Percentiles rank a stretch among this genome's conserved stretches.
Evolutionary conservation across 306 rosid species (phyloP).

Genomic region (Casuarina glauca): DNA sequence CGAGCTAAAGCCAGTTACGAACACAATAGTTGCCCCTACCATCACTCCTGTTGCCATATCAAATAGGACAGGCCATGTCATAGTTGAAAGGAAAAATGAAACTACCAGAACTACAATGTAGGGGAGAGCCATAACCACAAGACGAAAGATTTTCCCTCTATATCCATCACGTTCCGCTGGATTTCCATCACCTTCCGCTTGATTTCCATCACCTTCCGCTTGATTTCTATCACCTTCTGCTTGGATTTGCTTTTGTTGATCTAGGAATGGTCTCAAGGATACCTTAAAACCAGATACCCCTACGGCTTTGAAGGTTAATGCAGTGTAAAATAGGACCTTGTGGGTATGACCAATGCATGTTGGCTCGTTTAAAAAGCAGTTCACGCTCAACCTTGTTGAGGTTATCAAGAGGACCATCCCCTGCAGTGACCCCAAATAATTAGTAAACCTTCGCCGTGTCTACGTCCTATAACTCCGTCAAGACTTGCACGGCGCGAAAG

Average conservation of each 20-base stretch:
- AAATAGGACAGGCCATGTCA: slow-evolving; percentile 30
- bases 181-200: no score
- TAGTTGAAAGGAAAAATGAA: slow-evolving; percentile 13
- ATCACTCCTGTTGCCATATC: slow-evolving; percentile 17
- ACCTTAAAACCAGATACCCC: background rate
- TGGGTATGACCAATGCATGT: background rate
- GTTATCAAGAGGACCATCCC: slow-evolving; percentile 13
- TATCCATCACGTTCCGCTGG: no score
- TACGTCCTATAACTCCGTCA: background rate
- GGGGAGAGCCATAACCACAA: no score
- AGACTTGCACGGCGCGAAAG: background rate
- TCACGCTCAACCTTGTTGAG: background rate
- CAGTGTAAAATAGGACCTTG: background rate
- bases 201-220: background rate
- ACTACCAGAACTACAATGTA: no score
- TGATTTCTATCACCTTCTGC: background rate
- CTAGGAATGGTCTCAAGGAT: background rate
- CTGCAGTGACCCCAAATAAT: slow-evolving; percentile 7
- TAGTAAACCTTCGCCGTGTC: background rate
- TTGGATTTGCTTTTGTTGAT: background rate
- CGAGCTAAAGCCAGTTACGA: slow-evolving; percentile 17
- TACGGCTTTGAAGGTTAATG: background rate
- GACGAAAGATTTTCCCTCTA: no score
- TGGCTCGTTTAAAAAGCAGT: background rate
- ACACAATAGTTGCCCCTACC: slow-evolving; percentile 19